These are phyloP conservation scores for Wallacemonas collosoma DNA, from an alignment of 208 protist genomes.

Conservation along the genomic window DNA sequence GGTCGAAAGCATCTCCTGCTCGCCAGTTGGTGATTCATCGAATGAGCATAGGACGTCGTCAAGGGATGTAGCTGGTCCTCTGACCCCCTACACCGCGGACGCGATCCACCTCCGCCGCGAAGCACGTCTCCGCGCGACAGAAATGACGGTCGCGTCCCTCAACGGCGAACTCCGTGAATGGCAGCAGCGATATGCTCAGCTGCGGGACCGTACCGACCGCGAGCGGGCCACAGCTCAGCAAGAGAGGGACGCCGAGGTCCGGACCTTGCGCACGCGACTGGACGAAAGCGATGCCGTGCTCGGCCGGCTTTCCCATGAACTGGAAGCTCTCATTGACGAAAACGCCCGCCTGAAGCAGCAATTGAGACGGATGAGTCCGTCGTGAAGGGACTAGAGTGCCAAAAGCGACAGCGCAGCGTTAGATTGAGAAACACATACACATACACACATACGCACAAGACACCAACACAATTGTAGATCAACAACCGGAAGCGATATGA, in stretches of 20 bases:
- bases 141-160: constrained; percentile 54
- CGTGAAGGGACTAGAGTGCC: too few relatives aligned
- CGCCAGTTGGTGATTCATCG: too few relatives aligned
- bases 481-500: too few relatives aligned
- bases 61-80: too few relatives aligned
- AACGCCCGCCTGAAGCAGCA: constrained; percentile 64
- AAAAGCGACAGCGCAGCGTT: too few relatives aligned
- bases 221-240: constrained; percentile 24
- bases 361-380: constrained; percentile 3
- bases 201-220: constrained; percentile 20
- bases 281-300: constrained; percentile 68
- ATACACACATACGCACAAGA: too few relatives aligned
- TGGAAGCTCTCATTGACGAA: constrained; percentile 68
- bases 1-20: background rate
- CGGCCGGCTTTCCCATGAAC: constrained; percentile 48
- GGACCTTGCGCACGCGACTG: constrained; percentile 26
- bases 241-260: constrained; percentile 5
- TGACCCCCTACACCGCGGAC: background rate
- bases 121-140: constrained; percentile 36
- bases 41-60: too few relatives aligned
- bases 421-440: too few relatives aligned
- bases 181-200: constrained; percentile 25
- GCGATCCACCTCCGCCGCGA: constrained; percentile 10
- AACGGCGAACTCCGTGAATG: constrained; percentile 53
- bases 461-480: too few relatives aligned